Evolutionary conservation across 2,329 filamentous ascomycete species (phyloP), one percentile per base, ranked within the genome.

Genomic region (Talaromyces funiculosus): DNA sequence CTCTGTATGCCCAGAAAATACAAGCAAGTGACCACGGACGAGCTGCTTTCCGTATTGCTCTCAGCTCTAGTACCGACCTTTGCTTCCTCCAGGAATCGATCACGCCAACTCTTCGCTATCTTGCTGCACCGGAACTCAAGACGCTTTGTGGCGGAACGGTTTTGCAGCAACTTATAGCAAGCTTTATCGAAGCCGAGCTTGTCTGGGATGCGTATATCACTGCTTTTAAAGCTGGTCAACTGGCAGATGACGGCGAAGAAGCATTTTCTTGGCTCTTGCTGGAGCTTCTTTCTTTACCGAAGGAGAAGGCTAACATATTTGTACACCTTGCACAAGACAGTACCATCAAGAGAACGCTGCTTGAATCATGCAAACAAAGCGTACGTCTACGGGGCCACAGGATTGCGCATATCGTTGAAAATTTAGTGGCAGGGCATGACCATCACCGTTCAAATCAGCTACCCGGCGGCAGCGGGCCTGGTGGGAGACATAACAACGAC

Each of bases 221-320:
- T 31, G 49, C 49, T 53, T 29, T 35, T 22, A 53, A 35, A 20
- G 24, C 49, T 29, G n/a, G n/a, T 12, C 4, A 53, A 12, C 22
- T 53, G 10, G 49, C 4, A 12, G 49, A n/a, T 31, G 24, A 53
- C n/a, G 49, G 49, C 12, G 24, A 31, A 35, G 49, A 53, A 33
- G 49, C 49, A 9, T 53, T 53, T 53, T 53, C 49, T 12, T 53
- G 49, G 49, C 49, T 53, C 49, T 53, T 53, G 31, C 49, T 53
- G 10, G 24, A 53, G 20, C 49, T 53, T 31, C 49, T 53, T 8
- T 53, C 49, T 29, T 16, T 53, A 29, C 49, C 49, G 4, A 53
- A 10, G 2, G 49, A 53, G 31, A 29, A 31, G 20, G 49, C 49
- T 18, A 9, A 31, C 31, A 53, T 22, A 53, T 53, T 53, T 53